Percentiles rank a stretch among this genome's conserved stretches.
Evolutionary conservation across 768 basidiomycete genomes (phyloP).

Genomic region (Gyrodon lividus): DNA sequence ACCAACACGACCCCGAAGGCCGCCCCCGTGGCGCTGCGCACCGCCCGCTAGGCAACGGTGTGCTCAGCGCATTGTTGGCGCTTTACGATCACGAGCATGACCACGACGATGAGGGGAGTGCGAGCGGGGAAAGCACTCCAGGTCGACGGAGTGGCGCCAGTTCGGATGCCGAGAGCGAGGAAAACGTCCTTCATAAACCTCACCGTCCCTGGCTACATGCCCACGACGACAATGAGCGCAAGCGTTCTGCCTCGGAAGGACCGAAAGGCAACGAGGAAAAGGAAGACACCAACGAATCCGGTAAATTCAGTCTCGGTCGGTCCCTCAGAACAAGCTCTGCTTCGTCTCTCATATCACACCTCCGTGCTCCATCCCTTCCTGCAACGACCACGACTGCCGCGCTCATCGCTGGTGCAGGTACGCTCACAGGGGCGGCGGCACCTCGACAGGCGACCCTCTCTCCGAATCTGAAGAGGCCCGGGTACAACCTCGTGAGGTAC

Average conservation of each 20-base stretch:
- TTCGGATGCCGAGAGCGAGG: constrained; percentile 21
- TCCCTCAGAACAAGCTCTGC: constrained; percentile 22
- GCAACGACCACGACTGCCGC: constrained; percentile 41
- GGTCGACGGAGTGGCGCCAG: constrained; percentile 18
- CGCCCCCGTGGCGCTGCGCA: constrained; percentile 5
- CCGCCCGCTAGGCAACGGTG: constrained; percentile 40
- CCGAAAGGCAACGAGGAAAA: not conserved
- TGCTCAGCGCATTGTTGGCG: constrained; percentile 64
- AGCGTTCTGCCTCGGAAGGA: constrained; percentile 1
- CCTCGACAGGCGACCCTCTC: constrained; percentile 47
- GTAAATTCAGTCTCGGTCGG: constrained; percentile 14
- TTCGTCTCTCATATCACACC: constrained; percentile 24
- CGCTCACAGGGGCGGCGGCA: constrained; percentile 59
- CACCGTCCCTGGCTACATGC: constrained; percentile 21
- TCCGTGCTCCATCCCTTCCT: constrained; percentile 21
- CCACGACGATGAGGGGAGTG: constrained; percentile 29
- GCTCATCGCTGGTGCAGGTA: constrained; percentile 68
- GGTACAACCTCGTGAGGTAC: constrained; percentile 66
- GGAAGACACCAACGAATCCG: not conserved
- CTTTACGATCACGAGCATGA: constrained; percentile 46
- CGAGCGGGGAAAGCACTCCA: constrained; percentile 21
- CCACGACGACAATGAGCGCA: constrained; percentile 4
- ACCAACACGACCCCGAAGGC: constrained; percentile 6
- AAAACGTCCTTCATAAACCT: constrained; percentile 15
- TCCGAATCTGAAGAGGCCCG: constrained; percentile 60